Evolutionary conservation across 192 early-diverging fungal genomes (phyloP).

Genomic region (Umbelopsis sp.): DNA sequence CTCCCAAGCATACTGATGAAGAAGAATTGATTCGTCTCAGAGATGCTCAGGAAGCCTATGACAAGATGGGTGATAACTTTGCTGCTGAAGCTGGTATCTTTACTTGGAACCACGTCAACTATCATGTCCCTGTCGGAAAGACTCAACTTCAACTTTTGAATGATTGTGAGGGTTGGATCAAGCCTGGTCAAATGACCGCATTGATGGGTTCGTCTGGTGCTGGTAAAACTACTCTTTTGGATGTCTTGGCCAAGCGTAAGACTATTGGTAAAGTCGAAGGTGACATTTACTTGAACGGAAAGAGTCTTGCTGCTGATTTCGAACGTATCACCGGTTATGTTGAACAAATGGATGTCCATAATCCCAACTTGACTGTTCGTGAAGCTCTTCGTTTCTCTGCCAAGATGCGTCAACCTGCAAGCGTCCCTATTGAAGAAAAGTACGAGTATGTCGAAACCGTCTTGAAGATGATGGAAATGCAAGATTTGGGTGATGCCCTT

Average conservation of each 20-base stretch:
- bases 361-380: slow-evolving; percentile 86
- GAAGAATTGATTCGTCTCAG: slow-evolving; percentile 35
- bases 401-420: slow-evolving; percentile 66
- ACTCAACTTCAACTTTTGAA: slow-evolving; percentile 68
- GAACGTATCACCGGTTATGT: slow-evolving; percentile 74
- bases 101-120: slow-evolving; percentile 68
- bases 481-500: slow-evolving; percentile 58
- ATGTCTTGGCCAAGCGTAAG: slow-evolving; percentile 78
- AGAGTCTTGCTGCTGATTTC: slow-evolving; percentile 50
- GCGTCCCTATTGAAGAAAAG: slow-evolving; percentile 54
- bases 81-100: slow-evolving; percentile 48
- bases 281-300: slow-evolving; percentile 58
- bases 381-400: slow-evolving; percentile 88
- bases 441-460: slow-evolving; percentile 52
- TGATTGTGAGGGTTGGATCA: slow-evolving; percentile 68
- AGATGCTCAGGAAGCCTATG: slow-evolving; percentile 39
- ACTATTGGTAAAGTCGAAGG: slow-evolving; percentile 67
- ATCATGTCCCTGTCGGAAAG: slow-evolving; percentile 65
- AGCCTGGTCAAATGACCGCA: slow-evolving; percentile 78
- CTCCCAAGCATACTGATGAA: slow-evolving; percentile 33
- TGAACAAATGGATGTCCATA: slow-evolving; percentile 89
- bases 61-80: slow-evolving; percentile 37
- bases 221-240: slow-evolving; percentile 80
- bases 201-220: slow-evolving; percentile 94
- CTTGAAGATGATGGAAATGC: slow-evolving; percentile 56